Base-by-base conservation (phyloP, 345 rosid genomes). In the Hevea brasiliensis region DNA sequence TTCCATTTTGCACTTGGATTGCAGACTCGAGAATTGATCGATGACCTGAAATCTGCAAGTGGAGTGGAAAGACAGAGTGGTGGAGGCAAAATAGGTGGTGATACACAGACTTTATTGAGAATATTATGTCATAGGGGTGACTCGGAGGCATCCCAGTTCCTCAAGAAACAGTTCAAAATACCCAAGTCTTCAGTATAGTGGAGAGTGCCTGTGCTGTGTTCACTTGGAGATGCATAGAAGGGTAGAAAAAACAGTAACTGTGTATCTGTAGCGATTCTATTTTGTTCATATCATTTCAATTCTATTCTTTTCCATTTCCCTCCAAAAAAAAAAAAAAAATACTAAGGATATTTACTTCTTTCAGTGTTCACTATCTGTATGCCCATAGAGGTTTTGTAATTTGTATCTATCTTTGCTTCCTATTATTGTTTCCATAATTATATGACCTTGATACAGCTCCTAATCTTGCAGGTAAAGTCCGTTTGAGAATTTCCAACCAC, bases 151-250 rank as follows among this genome's bases (percentile, higher is more conserved):
- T 87, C 98, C 40, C 89, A 86, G 63, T 95, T 91, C 85, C 89
- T 95, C 20, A 95, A 92, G 85, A 95, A 91, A 74, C 97, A 95
- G 83, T 92, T 88, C 87, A 92, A 87, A 79, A 87, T 95, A 75
- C 99, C 99, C 54, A 92, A 83, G 66, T 90, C 98, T 74, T 81
- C 84, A 7, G 85, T 81, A 10, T 87, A 83, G 65, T 29, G 13
- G 29, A 32, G 40, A 4, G 15, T 15, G 2, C 37, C 53, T 7
- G 50, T 32, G 29, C 20, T 26, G n/a, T 48, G 53, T 11, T n/a
- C 10, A 11, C 29, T 27, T 23, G 26, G 53, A 44, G 61, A 48
- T 61, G 59, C 61, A 50, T 41, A 9, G n/a, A n/a, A n/a, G n/a
- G 18, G 44, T 29, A 59, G 20, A 53, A 32, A 5, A 23, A 48